Evolutionary conservation across 805 yeast genomes (phyloP).

Genomic region (Wickerhamomyces alni): DNA sequence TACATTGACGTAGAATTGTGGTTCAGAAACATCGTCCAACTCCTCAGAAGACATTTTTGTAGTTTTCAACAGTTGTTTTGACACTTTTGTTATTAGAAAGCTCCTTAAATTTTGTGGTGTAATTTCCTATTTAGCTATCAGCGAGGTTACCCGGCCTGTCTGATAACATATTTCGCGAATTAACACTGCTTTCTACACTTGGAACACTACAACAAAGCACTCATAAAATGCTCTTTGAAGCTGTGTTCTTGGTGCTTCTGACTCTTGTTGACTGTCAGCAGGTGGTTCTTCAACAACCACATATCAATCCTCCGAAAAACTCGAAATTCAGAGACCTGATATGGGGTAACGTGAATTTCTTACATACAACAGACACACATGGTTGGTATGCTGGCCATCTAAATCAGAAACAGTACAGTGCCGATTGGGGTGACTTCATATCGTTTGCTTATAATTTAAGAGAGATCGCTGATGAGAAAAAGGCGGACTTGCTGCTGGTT

Average conservation of each 20-base stretch:
- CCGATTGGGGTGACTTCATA: conserved; percentile 89
- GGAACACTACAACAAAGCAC: not conserved
- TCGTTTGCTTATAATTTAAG: conserved; percentile 57
- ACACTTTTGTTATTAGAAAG: no score
- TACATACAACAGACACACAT: conserved; percentile 96
- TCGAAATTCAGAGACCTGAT: conserved; percentile 45
- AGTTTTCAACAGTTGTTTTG: no score
- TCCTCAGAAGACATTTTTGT: not conserved
- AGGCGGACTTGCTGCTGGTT: conserved; percentile 62
- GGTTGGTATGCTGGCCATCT: conserved; percentile 94
- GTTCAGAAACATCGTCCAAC: conserved; percentile 2
- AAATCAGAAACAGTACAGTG: conserved; percentile 69
- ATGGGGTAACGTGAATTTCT: conserved; percentile 73
- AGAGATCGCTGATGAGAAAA: conserved; percentile 33
- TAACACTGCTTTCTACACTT: no score
- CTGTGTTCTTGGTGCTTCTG: not conserved
- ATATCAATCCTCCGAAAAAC: conserved; percentile 23
- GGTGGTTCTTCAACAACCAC: conserved; percentile 22
- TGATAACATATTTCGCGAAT: no score
- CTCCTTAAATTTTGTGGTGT: no score
- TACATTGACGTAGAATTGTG: conserved; percentile 11
- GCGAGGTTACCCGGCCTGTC: no score
- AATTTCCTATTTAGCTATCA: no score
- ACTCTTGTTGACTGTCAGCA: conserved; percentile 2
- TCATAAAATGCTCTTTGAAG: not conserved